Base-by-base conservation (phyloP, 441 rosid species). In the Pelargonium citronellum region DNA sequence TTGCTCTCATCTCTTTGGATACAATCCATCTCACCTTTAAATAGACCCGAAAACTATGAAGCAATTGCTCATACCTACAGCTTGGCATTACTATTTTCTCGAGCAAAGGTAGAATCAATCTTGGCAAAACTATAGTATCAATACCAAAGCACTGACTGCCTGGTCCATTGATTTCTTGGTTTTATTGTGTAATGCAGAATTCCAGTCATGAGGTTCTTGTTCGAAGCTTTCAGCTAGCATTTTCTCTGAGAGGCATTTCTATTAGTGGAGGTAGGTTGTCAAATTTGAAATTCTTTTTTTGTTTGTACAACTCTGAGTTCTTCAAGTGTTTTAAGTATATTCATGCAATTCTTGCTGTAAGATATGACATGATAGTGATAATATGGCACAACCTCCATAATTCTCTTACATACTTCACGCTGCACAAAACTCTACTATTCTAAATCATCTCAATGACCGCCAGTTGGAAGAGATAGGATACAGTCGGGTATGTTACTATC, bases 201-300 rank as follows among this genome's bases (percentile, higher is more conserved):
- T 91, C 95, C 69, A 86, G 91, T 75, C 80, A 84, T 44, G 91
- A 87, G 65, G 85, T 80, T 66, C 84, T 95, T 73, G 79, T 86
- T 73, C 89, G 88, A 81, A 90, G 99, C 74, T 91, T 90, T 81
- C 99, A 95, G 80, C 90, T 95, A 70, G 97, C 96, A 58, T 87
- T 91, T 83, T 88, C 99, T 70, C 78, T 95, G 85, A 87, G 96
- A 73, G 81, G 86, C 73, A 76, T 88, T 68, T 87, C 98, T 79
- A 84, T 88, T 60, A 79, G 69, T 16, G 81, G 79, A 83, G 91
- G 79, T 83, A 93, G 99, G 64, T 22, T 5, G 9, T 20, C 64
- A 58, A 58, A 7, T 22, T 34, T 60, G 15, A 60, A 60, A 10
- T 60, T 12, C 19, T 58, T 60, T 7, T 34, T 34, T 34, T 34